Evolutionary conservation across 306 rosid species (phyloP), one percentile per base, ranked within the genome.

Genomic region (Dalbergia cochinchinensis): DNA sequence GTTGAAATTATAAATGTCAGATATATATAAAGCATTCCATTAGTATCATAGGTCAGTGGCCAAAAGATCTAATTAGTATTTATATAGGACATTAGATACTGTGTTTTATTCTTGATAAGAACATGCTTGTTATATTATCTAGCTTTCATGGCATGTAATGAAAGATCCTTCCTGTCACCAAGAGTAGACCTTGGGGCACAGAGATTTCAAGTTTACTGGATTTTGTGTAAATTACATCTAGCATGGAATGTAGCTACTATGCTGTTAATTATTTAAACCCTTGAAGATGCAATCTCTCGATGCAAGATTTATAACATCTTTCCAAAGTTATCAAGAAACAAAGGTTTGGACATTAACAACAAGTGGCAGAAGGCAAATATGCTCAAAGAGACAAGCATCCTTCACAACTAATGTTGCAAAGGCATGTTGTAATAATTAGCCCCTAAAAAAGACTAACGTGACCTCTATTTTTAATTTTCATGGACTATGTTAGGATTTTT

Each of bases 1-100:
- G 64, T 70, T 57, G 16, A 60, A 74, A 48, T 64, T 11, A 45
- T 15, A 37, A 64, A 22, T 55, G 62, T 45, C 18, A 59, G 64
- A 53, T 33, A 5, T 22, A n/a, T 55, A 59, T 20, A 11, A 48
- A 22, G 41, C 7, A 41, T n/a, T 37, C 34, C 34, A 8, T 73
- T 42, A 18, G 66, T 39, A 54, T 10, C 45, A 34, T 4, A 35
- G 12, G 65, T 9, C 37, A 35, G 18, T 54, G 59, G 53, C 77
- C 35, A 54, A 37, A 37, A 11, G 51, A 60, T 73, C 65, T 54
- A 7, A 8, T 11, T 41, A 19, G 4, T 42, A 16, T 55, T 54
- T n/a, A 18, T 55, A 16, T 48, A 9, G 60, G 57, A 39, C 66
- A 19, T 55, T 12, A 57, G 4, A 37, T 10, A 22, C 15, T 62